These are phyloP conservation scores for Singerocomus inundabilis DNA, from an alignment of 1,284 basidiomycete genomes.

Conservation along the genomic window DNA sequence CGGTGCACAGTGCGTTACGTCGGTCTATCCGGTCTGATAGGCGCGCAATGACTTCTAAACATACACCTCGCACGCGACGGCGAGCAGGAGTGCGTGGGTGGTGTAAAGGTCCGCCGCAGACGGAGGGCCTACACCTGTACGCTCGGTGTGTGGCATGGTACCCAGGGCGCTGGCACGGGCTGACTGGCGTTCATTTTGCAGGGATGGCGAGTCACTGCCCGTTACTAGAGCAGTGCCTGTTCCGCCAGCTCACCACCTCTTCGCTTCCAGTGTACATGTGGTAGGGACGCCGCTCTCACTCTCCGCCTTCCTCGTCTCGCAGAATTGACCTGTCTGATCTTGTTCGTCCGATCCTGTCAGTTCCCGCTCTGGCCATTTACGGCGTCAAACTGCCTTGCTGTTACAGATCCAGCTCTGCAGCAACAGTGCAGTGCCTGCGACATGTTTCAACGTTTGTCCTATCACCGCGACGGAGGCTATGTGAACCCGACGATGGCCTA, in stretches of 20 bases:
- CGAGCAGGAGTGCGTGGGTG: not conserved
- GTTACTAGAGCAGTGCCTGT: slow-evolving; percentile 23
- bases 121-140: slow-evolving; percentile 15
- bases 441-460: slow-evolving; percentile 35
- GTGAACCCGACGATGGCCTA: slow-evolving; percentile 23
- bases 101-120: slow-evolving; percentile 12
- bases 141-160: slow-evolving; percentile 15
- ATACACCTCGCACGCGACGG: no score
- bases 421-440: slow-evolving; percentile 33
- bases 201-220: slow-evolving; percentile 23
- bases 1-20: slow-evolving; percentile 7
- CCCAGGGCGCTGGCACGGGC: slow-evolving; percentile 24
- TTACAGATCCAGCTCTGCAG: slow-evolving; percentile 29
- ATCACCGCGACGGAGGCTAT: slow-evolving; percentile 38
- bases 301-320: slow-evolving; percentile 16
- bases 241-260: slow-evolving; percentile 7
- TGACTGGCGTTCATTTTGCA: slow-evolving; percentile 24
- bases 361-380: slow-evolving; percentile 23
- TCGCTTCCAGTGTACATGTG: slow-evolving; percentile 28
- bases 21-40: slow-evolving; percentile 7
- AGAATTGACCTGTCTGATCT: slow-evolving; percentile 23
- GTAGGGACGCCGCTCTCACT: slow-evolving; percentile 22
- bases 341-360: slow-evolving; percentile 18
- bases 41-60: slow-evolving; percentile 4
- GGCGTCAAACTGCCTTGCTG: slow-evolving; percentile 24